Evolutionary conservation across 2,329 filamentous ascomycete species (phyloP).

Genomic region (Paraphoma chrysanthemicola): DNA sequence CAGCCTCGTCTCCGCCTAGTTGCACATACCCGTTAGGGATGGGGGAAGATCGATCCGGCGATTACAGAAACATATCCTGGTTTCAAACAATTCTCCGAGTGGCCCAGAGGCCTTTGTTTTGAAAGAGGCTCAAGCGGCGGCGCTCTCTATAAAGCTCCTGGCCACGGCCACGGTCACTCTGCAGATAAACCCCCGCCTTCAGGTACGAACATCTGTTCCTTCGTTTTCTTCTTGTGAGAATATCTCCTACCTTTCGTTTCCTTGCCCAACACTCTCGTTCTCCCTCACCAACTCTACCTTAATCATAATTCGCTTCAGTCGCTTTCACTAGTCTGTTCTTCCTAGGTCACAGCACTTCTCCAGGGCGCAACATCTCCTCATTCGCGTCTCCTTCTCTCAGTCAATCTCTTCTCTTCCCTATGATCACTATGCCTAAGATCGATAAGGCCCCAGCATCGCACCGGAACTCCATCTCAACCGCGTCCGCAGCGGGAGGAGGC

Average conservation of each 20-base stretch:
- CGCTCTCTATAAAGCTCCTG: slow-evolving; percentile 42
- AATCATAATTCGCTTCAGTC: slow-evolving; percentile 43
- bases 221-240: slow-evolving; percentile 40
- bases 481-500: slow-evolving; percentile 37
- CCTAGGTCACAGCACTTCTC: slow-evolving; percentile 17
- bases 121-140: slow-evolving; percentile 32
- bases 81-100: slow-evolving; percentile 49
- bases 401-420: slow-evolving; percentile 16
- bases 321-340: slow-evolving; percentile 29
- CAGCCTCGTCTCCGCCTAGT: slow-evolving; percentile 36
- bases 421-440: slow-evolving; percentile 56
- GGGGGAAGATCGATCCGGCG: slow-evolving; percentile 42
- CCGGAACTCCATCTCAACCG: slow-evolving; percentile 41
- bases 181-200: slow-evolving; percentile 33
- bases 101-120: slow-evolving; percentile 37
- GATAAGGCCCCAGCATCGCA: slow-evolving; percentile 41
- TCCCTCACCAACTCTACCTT: slow-evolving; percentile 27
- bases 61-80: slow-evolving; percentile 49
- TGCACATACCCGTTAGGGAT: slow-evolving; percentile 35
- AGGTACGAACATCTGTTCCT: slow-evolving; percentile 39
- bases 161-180: slow-evolving; percentile 22
- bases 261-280: slow-evolving; percentile 39
- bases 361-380: slow-evolving; percentile 14
- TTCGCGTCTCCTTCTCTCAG: slow-evolving; percentile 15
- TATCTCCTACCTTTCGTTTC: slow-evolving; percentile 43